Percentiles rank a stretch among this genome's conserved stretches.
phyloP scores from a whole-genome alignment of 495 filamentous ascomycete species.

The Aspergillus cavernicola region DNA sequence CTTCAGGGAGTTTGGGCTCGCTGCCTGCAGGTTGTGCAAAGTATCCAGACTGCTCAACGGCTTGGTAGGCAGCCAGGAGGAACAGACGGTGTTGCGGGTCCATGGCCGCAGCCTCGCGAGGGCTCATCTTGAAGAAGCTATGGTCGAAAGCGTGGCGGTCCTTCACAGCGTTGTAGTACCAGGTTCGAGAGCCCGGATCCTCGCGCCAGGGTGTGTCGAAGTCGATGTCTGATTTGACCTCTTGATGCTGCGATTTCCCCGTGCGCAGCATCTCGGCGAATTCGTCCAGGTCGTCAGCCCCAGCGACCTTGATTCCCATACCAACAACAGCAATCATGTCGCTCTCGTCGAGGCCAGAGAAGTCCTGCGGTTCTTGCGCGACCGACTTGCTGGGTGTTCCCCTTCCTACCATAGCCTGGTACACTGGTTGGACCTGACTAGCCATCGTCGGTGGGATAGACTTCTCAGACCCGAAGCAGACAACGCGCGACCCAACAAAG shows the following conservation, averaged over 20 bases:
- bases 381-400: too few relatives aligned
- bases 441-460: conserved; percentile 33
- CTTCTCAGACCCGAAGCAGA: conserved; percentile 38
- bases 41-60: conserved; percentile 46
- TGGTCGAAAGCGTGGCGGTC: conserved; percentile 33
- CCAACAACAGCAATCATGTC: conserved; percentile 3
- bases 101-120: conserved; percentile 42
- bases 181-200: conserved; percentile 14
- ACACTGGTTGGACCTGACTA: neutral
- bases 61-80: conserved; percentile 54
- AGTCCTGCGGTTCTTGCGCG: neutral
- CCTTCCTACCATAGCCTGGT: neutral
- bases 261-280: conserved; percentile 37
- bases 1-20: neutral
- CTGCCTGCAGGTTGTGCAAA: conserved; percentile 30
- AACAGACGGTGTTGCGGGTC: conserved; percentile 46
- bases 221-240: conserved; percentile 25
- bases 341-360: neutral
- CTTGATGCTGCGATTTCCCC: conserved; percentile 38
- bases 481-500: conserved; percentile 12
- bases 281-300: conserved; percentile 41
- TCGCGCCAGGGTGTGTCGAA: conserved; percentile 9
- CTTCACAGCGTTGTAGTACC: neutral
- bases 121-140: conserved; percentile 53
- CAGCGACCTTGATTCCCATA: conserved; percentile 43